Conservation (phyloP, 2,329 filamentous ascomycete species). For the Amauroascus verrucosus region DNA sequence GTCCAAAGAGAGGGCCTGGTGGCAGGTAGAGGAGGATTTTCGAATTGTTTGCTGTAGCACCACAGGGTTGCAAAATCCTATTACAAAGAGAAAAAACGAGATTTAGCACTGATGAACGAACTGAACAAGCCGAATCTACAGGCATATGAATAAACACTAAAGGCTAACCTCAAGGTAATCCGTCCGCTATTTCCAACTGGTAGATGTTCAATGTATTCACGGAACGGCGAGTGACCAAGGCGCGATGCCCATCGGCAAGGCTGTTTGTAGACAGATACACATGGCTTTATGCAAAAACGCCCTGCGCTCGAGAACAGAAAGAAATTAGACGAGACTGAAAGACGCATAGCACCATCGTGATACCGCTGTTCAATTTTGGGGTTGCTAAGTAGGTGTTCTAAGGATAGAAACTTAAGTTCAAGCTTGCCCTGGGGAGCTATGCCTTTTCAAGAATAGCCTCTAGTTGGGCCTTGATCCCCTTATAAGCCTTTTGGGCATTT, state of each 20-base stretch:
- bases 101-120: neutral
- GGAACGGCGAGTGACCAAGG: slow-evolving; percentile 2
- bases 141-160: neutral
- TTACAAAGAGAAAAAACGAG: neutral
- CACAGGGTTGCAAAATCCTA: slow-evolving; percentile 10
- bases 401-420: too few species aligned
- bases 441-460: too few species aligned
- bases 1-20: slow-evolving; percentile 26
- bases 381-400: too few species aligned
- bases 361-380: too few species aligned
- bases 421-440: too few species aligned
- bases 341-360: slow-evolving; percentile 22
- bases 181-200: slow-evolving; percentile 25
- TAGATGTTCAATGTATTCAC: slow-evolving; percentile 20
- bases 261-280: slow-evolving; percentile 2
- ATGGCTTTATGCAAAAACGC: neutral
- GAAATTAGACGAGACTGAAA: slow-evolving; percentile 1
- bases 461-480: too few species aligned
- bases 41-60: slow-evolving; percentile 5
- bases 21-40: slow-evolving; percentile 32
- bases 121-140: neutral
- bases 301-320: neutral
- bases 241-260: slow-evolving; percentile 8
- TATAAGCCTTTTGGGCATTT: too few species aligned
- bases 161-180: slow-evolving; percentile 22